phyloP scores from a whole-genome alignment of 2,329 filamentous ascomycete genomes.

The Onygenales sp. region DNA sequence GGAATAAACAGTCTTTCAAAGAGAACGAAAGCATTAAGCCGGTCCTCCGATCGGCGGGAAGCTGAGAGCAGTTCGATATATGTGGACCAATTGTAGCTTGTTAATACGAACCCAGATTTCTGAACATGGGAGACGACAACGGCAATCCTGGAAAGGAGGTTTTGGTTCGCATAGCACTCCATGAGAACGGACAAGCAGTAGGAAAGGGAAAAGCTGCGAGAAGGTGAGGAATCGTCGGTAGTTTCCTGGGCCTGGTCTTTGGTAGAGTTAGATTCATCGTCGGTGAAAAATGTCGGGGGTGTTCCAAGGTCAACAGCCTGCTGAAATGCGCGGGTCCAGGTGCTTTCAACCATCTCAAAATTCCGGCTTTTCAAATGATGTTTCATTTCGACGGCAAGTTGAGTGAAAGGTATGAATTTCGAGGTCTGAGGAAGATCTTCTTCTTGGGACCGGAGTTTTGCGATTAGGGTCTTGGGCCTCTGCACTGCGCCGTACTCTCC shows the following conservation, averaged over 20 bases:
- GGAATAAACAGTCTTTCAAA: conserved; percentile 74
- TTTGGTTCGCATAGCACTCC: conserved; percentile 42
- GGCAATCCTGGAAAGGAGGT: conserved; percentile 44
- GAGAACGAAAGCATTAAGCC: conserved; percentile 52
- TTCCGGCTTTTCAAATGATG: conserved; percentile 50
- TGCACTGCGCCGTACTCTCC: conserved; percentile 36
- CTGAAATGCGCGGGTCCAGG: conserved; percentile 55
- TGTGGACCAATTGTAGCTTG: conserved; percentile 71
- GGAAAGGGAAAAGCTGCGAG: conserved; percentile 41
- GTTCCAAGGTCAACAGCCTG: conserved; percentile 39
- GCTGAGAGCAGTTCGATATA: conserved; percentile 60
- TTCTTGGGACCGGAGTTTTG: conserved; percentile 10
- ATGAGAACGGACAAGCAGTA: conserved; percentile 44
- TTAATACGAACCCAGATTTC: conserved; percentile 60
- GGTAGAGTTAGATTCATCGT: not conserved
- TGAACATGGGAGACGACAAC: conserved; percentile 48
- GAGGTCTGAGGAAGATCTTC: conserved; percentile 7
- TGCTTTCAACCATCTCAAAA: conserved; percentile 51
- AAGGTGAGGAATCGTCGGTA: conserved; percentile 15
- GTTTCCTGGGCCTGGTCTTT: not conserved
- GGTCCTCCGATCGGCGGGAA: conserved; percentile 47
- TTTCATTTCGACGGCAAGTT: conserved; percentile 48
- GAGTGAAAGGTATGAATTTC: conserved; percentile 6
- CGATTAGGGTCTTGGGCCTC: conserved; percentile 27
- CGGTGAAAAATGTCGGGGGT: conserved; percentile 10